phyloP scores from a whole-genome alignment of 495 filamentous ascomycete species.

The Aspergillus mulundensis region DNA sequence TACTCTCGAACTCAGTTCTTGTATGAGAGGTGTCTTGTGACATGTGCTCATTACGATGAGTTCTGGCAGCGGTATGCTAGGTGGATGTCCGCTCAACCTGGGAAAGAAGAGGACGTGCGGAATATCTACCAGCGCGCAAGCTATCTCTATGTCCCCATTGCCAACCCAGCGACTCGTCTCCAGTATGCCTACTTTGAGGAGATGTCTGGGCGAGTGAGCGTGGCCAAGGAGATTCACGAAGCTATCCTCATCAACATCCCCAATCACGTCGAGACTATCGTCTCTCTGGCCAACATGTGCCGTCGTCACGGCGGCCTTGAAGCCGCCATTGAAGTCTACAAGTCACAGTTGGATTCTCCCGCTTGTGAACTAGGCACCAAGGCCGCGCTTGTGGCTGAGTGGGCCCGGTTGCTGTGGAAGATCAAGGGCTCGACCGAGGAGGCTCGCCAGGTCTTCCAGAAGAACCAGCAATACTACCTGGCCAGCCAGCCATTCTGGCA shows the following conservation, averaged over 20 bases:
- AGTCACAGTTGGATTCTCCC: conserved; percentile 69
- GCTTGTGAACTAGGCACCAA: conserved; percentile 74
- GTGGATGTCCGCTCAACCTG: conserved; percentile 84
- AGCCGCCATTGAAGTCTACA: conserved; percentile 81
- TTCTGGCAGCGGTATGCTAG: conserved; percentile 98
- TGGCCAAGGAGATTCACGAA: conserved; percentile 78
- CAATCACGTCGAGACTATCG: conserved; percentile 80
- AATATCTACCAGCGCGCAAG: conserved; percentile 89
- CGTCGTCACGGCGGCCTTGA: conserved; percentile 82
- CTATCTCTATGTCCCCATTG: conserved; percentile 81
- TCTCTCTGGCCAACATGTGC: conserved; percentile 82
- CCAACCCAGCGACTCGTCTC: conserved; percentile 70
- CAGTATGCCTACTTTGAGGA: conserved; percentile 97
- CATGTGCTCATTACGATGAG: conserved; percentile 91
- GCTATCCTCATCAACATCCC: conserved; percentile 68
- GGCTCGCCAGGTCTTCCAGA: conserved; percentile 78
- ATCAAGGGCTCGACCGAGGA: conserved; percentile 81
- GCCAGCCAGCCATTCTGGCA: conserved; percentile 91
- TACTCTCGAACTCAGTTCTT: conserved; percentile 73
- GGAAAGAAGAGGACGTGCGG: conserved; percentile 86
- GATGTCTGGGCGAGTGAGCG: conserved; percentile 65
- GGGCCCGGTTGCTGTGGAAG: conserved; percentile 87
- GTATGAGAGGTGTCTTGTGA: conserved; percentile 91
- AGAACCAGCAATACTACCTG: conserved; percentile 78
- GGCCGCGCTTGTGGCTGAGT: conserved; percentile 82